Percentiles rank a stretch among this genome's conserved stretches.
Conservation (phyloP, 257 asterid genomes). For the Penstemon davidsonii region DNA sequence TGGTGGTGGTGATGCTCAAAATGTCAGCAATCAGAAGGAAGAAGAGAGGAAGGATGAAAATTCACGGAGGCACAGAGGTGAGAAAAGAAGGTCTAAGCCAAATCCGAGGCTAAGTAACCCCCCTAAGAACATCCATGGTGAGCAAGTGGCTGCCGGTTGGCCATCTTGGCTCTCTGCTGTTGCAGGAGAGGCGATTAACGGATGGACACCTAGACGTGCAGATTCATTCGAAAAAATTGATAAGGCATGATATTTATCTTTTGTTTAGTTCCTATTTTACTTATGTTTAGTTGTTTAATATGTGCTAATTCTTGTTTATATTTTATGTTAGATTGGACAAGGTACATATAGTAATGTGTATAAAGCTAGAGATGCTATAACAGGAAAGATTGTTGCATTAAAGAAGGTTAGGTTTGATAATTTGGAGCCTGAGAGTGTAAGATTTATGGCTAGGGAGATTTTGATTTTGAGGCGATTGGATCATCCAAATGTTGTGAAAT, state of each 20-base stretch:
- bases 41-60: constrained; percentile 47
- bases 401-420: constrained; percentile 89
- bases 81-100: constrained; percentile 75
- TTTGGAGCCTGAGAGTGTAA: constrained; percentile 90
- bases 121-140: constrained; percentile 76
- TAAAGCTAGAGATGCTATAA: constrained; percentile 74
- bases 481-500: constrained; percentile 81
- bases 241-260: constrained; percentile 45
- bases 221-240: constrained; percentile 81
- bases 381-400: constrained; percentile 70
- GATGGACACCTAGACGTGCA: constrained; percentile 88
- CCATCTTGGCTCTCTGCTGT: constrained; percentile 87
- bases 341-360: constrained; percentile 87
- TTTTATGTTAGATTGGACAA: constrained; percentile 70
- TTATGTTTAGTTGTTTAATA: constrained; percentile 4
- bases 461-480: constrained; percentile 82
- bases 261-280: constrained; percentile 23
- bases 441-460: constrained; percentile 91
- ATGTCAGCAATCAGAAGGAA: constrained; percentile 54
- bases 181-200: constrained; percentile 87
- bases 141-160: constrained; percentile 97
- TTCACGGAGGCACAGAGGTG: constrained; percentile 43
- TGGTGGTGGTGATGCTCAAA: constrained; percentile 43
- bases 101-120: constrained; percentile 81
- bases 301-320: constrained; percentile 25